Evolutionary conservation across 805 yeast species (phyloP).

Genomic region (Phaffomyces thermotolerans): DNA sequence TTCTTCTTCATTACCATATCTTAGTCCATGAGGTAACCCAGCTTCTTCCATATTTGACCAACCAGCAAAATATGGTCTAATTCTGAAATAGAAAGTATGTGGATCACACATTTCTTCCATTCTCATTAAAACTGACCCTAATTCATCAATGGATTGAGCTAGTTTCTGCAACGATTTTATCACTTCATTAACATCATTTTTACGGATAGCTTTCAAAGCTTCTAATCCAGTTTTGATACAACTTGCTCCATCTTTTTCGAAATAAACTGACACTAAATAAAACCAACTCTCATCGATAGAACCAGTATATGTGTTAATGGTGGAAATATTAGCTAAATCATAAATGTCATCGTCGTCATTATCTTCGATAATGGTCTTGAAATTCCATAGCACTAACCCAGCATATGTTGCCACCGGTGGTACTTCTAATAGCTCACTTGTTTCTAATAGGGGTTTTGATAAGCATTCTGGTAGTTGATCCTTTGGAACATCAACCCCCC

Average conservation of each 20-base stretch:
- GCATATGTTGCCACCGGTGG: slow-evolving; percentile 91
- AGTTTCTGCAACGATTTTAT: slow-evolving; percentile 46
- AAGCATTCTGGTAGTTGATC: slow-evolving; percentile 60
- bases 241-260: slow-evolving; percentile 76
- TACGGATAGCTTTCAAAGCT: slow-evolving; percentile 51
- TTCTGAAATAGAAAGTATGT: slow-evolving; percentile 76
- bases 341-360: slow-evolving; percentile 15
- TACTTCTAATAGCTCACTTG: slow-evolving; percentile 53
- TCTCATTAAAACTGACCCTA: slow-evolving; percentile 65
- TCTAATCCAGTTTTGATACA: slow-evolving; percentile 61
- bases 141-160: slow-evolving; percentile 67
- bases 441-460: slow-evolving; percentile 61
- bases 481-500: slow-evolving; percentile 65
- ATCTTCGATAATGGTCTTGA: slow-evolving; percentile 48
- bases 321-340: slow-evolving; percentile 63
- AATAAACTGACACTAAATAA: slow-evolving; percentile 78
- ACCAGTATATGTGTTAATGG: slow-evolving; percentile 83
- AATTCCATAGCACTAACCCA: slow-evolving; percentile 85
- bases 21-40: slow-evolving; percentile 74
- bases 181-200: slow-evolving; percentile 35
- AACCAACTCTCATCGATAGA: slow-evolving; percentile 92
- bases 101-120: slow-evolving; percentile 97
- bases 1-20: slow-evolving; percentile 57
- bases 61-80: slow-evolving; percentile 88
- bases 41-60: slow-evolving; percentile 89